These are phyloP conservation scores for Neurospora sp. DNA, from an alignment of 495 filamentous ascomycete genomes.

Conservation along the genomic window DNA sequence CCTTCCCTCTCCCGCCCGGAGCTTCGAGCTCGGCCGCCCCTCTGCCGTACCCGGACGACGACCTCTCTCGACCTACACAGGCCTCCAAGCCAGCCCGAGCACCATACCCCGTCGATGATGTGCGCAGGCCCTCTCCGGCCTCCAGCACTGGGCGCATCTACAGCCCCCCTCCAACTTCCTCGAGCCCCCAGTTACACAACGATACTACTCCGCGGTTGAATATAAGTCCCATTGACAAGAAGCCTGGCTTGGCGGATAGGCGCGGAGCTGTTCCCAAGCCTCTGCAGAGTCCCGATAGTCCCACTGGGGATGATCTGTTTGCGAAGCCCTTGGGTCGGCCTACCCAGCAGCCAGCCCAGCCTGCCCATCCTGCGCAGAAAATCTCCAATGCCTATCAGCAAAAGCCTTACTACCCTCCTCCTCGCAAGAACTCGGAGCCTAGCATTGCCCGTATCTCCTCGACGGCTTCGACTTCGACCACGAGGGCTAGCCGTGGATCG, in stretches of 20 bases:
- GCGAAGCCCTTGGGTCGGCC: slow-evolving; percentile 39
- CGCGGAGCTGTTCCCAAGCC: slow-evolving; percentile 68
- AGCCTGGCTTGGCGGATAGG: slow-evolving; percentile 53
- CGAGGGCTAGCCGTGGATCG: slow-evolving; percentile 81
- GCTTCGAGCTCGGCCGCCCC: slow-evolving; percentile 54
- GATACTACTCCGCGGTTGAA: slow-evolving; percentile 36
- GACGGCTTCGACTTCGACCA: slow-evolving; percentile 86
- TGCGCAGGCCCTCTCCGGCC: slow-evolving; percentile 20
- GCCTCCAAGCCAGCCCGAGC: slow-evolving; percentile 26
- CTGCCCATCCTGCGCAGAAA: slow-evolving; percentile 18
- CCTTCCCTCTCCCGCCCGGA: slow-evolving; percentile 50
- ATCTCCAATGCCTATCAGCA: slow-evolving; percentile 40
- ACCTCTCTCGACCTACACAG: slow-evolving; percentile 32
- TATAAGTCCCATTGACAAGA: slow-evolving; percentile 40
- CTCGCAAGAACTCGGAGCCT: slow-evolving; percentile 25
- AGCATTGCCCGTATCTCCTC: slow-evolving; percentile 71
- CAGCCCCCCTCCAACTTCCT: slow-evolving; percentile 25
- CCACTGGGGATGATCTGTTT: slow-evolving; percentile 55
- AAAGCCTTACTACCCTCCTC: slow-evolving; percentile 40
- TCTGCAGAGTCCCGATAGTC: slow-evolving; percentile 59
- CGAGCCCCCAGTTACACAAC: slow-evolving; percentile 20
- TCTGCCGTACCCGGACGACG: slow-evolving; percentile 73
- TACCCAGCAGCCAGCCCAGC: slow-evolving; percentile 10
- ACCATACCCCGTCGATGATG: slow-evolving; percentile 40
- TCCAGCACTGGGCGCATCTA: slow-evolving; percentile 22